These are phyloP conservation scores for Euphorbia celastroides DNA, from an alignment of 441 rosid species.

Conservation along the genomic window DNA sequence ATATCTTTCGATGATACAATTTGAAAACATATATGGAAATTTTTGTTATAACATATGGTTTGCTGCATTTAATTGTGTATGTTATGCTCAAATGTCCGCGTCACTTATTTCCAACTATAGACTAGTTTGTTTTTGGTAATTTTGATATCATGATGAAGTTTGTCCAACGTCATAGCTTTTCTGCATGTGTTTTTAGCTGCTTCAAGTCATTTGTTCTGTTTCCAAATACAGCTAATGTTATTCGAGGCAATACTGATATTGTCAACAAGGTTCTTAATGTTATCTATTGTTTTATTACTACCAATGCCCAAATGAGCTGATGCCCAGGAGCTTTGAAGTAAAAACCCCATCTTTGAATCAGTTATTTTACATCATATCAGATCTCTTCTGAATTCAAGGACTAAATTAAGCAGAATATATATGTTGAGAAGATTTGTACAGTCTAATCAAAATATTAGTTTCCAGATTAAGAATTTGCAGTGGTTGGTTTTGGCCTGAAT, in stretches of 20 bases:
- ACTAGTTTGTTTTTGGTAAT: background rate
- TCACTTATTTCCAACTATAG: background rate
- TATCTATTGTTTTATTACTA: background rate
- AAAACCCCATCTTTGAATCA: background rate
- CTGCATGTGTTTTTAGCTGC: background rate
- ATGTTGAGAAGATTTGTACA: too few relatives aligned
- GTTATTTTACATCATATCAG: slow-evolving; percentile 1
- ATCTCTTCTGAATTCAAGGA: background rate
- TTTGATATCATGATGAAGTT: background rate
- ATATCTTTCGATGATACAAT: background rate
- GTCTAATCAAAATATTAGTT: background rate
- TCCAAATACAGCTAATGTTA: background rate
- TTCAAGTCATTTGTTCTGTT: background rate
- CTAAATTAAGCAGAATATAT: background rate
- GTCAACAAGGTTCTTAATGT: background rate
- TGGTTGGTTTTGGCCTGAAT: background rate
- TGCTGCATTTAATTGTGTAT: background rate
- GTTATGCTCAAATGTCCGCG: background rate
- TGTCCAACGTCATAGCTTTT: background rate
- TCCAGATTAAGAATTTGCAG: background rate
- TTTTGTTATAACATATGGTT: background rate
- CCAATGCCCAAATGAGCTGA: background rate
- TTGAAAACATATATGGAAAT: background rate
- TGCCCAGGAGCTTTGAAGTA: background rate
- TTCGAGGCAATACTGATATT: background rate